phyloP scores from a whole-genome alignment of 176 grass and related monocot species.

The Urochloa ruziziensis region DNA sequence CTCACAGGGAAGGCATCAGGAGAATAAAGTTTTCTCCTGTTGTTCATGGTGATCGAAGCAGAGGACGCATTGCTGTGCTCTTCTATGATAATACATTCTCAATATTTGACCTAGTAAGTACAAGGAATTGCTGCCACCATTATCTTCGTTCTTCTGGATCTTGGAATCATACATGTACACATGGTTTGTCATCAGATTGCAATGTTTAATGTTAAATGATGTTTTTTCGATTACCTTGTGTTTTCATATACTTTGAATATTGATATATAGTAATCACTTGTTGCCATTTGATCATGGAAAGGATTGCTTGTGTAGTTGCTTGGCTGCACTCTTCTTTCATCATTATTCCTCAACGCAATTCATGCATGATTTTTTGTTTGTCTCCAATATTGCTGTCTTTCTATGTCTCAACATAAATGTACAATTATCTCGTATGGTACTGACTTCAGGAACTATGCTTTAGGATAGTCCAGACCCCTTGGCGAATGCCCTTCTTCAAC shows the following conservation, averaged over 20 bases:
- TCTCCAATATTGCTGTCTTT: slow-evolving; percentile 27
- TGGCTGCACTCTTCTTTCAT: slow-evolving; percentile 6
- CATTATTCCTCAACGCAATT: slow-evolving; percentile 5
- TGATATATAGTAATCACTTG: slow-evolving; percentile 6
- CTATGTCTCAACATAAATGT: slow-evolving; percentile 25
- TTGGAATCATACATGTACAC: background rate
- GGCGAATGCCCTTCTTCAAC: slow-evolving; percentile 95
- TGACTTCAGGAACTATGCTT: slow-evolving; percentile 47
- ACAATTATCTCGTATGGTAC: slow-evolving; percentile 32
- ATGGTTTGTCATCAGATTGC: background rate
- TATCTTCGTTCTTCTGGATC: slow-evolving; percentile 20
- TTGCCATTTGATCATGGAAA: slow-evolving; percentile 13
- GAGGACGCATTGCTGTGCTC: slow-evolving; percentile 92
- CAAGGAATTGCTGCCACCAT: slow-evolving; percentile 17
- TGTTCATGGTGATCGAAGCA: slow-evolving; percentile 78
- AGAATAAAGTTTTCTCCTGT: slow-evolving; percentile 98
- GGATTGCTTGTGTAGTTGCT: slow-evolving; percentile 8
- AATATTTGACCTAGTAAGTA: slow-evolving; percentile 96
- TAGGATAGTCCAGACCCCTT: slow-evolving; percentile 98
- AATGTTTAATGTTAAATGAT: background rate
- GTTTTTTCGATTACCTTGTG: background rate
- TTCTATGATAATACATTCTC: slow-evolving; percentile 99
- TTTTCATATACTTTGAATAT: background rate
- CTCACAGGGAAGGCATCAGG: slow-evolving; percentile 94
- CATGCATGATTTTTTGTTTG: slow-evolving; percentile 22